Percentiles rank a stretch among this genome's conserved stretches.
Evolutionary conservation across 2,329 filamentous ascomycete genomes (phyloP).

Genomic region (Colletotrichum falcatum): DNA sequence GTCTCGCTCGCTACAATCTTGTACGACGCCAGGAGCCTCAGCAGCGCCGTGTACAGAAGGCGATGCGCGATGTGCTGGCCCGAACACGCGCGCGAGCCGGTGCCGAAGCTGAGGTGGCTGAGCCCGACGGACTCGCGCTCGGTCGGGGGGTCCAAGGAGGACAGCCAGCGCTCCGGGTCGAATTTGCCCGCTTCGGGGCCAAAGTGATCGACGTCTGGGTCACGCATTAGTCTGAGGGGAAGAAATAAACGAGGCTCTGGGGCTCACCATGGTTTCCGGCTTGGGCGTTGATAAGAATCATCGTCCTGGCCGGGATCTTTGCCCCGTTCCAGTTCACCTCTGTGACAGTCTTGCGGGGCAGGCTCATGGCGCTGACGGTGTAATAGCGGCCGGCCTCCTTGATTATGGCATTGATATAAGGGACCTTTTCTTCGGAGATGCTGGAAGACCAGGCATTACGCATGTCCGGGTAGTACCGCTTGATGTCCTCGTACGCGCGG

Average conservation of each 20-base stretch:
- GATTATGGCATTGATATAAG: conserved; percentile 81
- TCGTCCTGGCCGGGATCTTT: conserved; percentile 79
- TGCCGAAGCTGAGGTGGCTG: conserved; percentile 72
- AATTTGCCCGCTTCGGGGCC: conserved; percentile 71
- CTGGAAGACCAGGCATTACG: conserved; percentile 79
- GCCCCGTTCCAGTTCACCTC: conserved; percentile 77
- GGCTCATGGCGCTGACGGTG: conserved; percentile 82
- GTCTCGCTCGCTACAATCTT: conserved; percentile 56
- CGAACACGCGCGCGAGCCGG: conserved; percentile 72
- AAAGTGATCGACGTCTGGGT: conserved; percentile 77
- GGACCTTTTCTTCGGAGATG: conserved; percentile 78
- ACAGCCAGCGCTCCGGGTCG: conserved; percentile 77
- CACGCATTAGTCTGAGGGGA: conserved; percentile 58
- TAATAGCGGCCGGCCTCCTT: conserved; percentile 85
- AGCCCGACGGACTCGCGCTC: conserved; percentile 66
- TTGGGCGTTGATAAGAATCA: conserved; percentile 72
- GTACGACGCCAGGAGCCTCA: conserved; percentile 70
- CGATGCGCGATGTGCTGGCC: conserved; percentile 73
- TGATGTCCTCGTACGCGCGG: conserved; percentile 77
- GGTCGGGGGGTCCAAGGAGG: not conserved
- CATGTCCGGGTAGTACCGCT: conserved; percentile 76
- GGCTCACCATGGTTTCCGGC: conserved; percentile 54
- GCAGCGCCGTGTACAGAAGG: conserved; percentile 70
- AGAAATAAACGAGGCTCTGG: not conserved
- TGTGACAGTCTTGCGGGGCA: conserved; percentile 78